Conservation (phyloP, 345 rosid species). For the Aquilaria yunnanensis region DNA sequence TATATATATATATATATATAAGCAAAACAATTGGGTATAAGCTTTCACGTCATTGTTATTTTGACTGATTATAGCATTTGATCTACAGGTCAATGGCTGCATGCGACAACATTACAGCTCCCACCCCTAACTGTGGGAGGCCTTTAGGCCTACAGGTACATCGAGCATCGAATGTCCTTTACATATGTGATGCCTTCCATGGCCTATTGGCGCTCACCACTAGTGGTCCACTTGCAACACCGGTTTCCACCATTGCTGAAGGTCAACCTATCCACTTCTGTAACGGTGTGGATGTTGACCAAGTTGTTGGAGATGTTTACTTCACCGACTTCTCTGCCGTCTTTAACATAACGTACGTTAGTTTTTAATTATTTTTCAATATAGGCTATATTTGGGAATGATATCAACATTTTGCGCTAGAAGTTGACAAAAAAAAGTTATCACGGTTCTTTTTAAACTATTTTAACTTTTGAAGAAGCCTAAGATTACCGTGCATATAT, state of each 20-base stretch:
- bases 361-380: neutral
- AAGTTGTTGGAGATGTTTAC: slow-evolving; percentile 6
- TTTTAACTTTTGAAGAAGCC: too few species aligned
- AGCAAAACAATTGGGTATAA: neutral
- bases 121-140: slow-evolving; percentile 5
- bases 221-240: slow-evolving; percentile 5
- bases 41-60: neutral
- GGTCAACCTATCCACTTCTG: slow-evolving; percentile 6
- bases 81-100: neutral
- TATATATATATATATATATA: neutral
- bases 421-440: too few species aligned
- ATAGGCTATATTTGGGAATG: too few species aligned
- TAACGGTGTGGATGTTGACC: slow-evolving; percentile 15
- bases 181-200: slow-evolving; percentile 13
- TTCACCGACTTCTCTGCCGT: slow-evolving; percentile 12
- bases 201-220: slow-evolving; percentile 12
- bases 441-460: too few species aligned
- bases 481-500: too few species aligned
- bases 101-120: slow-evolving; percentile 2
- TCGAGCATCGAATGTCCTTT: neutral
- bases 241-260: slow-evolving; percentile 8
- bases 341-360: slow-evolving; percentile 8
- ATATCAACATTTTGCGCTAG: too few species aligned
- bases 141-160: slow-evolving; percentile 1
- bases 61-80: neutral